Conservation (phyloP, 257 asterid species). For the Buddleja alternifolia region DNA sequence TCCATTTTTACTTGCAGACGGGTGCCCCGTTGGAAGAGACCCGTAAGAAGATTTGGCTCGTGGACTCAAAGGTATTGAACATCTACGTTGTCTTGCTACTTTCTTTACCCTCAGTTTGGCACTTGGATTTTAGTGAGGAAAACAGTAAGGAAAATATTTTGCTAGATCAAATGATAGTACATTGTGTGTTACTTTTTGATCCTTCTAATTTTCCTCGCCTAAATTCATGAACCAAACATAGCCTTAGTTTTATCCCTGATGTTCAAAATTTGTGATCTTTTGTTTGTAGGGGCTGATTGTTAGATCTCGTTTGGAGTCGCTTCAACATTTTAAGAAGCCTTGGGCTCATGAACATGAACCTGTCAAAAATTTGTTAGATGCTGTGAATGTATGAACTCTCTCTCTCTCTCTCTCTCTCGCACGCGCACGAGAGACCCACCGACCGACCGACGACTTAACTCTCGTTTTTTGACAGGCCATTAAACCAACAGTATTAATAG, state of each 20-base stretch:
- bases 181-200: too few species aligned
- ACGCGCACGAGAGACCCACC: too few species aligned
- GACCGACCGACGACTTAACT: not conserved
- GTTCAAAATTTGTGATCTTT: not conserved
- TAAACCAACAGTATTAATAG: slow-evolving; percentile 85
- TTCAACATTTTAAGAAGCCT: slow-evolving; percentile 83
- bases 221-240: too few species aligned
- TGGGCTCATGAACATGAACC: slow-evolving; percentile 93
- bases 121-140: too few species aligned
- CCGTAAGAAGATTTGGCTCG: slow-evolving; percentile 88
- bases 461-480: slow-evolving; percentile 51
- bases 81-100: not conserved
- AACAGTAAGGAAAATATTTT: too few species aligned
- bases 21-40: slow-evolving; percentile 81
- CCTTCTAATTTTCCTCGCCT: too few species aligned
- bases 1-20: slow-evolving; percentile 49
- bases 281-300: slow-evolving; percentile 70
- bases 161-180: too few species aligned
- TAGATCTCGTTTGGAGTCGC: slow-evolving; percentile 70
- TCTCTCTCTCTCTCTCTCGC: slow-evolving; percentile 2
- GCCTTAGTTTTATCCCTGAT: too few species aligned
- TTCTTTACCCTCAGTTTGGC: not conserved
- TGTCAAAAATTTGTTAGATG: slow-evolving; percentile 61
- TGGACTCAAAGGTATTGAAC: slow-evolving; percentile 57
- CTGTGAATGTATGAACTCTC: slow-evolving; percentile 65